These are phyloP conservation scores for Cyberlindnera mycetangii DNA, from an alignment of 805 yeast species.

Conservation along the genomic window DNA sequence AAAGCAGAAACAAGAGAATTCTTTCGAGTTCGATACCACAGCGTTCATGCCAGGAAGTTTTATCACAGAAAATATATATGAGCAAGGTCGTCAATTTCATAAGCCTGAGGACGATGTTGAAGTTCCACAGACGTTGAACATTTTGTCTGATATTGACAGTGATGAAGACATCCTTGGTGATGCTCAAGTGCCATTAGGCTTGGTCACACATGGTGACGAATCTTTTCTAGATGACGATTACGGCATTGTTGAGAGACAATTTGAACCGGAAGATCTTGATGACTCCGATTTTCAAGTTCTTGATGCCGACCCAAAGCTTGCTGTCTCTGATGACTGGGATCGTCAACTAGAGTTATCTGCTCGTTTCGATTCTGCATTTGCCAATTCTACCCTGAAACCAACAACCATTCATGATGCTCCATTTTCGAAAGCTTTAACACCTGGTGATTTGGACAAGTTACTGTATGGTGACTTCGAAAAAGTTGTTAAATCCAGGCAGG, in stretches of 20 bases:
- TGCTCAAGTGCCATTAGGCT: constrained; percentile 8
- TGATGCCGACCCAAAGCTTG: constrained; percentile 43
- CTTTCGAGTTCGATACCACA: constrained; percentile 23
- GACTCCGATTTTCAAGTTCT: constrained; percentile 44
- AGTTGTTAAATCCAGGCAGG: constrained; percentile 27
- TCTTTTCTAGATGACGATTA: constrained; percentile 22
- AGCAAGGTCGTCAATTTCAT: constrained; percentile 2
- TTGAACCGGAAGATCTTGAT: constrained; percentile 59
- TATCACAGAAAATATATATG: constrained; percentile 17
- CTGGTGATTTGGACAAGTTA: constrained; percentile 42
- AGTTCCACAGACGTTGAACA: constrained; percentile 10
- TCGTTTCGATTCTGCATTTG: constrained; percentile 23
- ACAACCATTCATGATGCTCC: constrained; percentile 26
- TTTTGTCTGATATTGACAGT: constrained; percentile 15
- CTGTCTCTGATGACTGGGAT: constrained; percentile 60
- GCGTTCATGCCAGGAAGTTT: constrained; percentile 29
- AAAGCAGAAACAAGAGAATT: constrained; percentile 27
- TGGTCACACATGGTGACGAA: constrained; percentile 16
- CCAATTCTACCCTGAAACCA: constrained; percentile 15
- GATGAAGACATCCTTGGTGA: constrained; percentile 13
- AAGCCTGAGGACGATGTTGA: constrained; percentile 7
- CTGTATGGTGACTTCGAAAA: constrained; percentile 47
- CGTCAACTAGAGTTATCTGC: constrained; percentile 56
- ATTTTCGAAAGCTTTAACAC: constrained; percentile 24
- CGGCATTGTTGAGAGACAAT: constrained; percentile 56